A percentile compares a stretch with the other conserved stretches of the same genome.
phyloP scores from a whole-genome alignment of 495 filamentous ascomycete species.

The Annulohypoxylon moriforme region DNA sequence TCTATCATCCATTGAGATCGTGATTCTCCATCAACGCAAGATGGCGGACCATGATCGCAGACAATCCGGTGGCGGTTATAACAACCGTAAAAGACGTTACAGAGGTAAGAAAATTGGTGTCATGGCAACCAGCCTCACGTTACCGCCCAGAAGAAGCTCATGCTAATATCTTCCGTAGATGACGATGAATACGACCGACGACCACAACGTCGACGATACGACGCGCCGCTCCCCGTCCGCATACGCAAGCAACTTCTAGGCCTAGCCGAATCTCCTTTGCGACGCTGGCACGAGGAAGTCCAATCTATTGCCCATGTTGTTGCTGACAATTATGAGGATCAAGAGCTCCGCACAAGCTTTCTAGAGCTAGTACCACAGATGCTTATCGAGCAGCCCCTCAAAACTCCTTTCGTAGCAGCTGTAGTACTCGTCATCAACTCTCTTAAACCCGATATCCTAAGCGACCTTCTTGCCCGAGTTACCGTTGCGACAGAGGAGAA shows the following conservation, averaged over 20 bases:
- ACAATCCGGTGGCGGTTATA: conserved; percentile 63
- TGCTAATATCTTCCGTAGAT: conserved; percentile 56
- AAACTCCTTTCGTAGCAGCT: conserved; percentile 91
- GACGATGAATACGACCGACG: conserved; percentile 81
- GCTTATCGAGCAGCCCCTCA: conserved; percentile 91
- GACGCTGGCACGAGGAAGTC: conserved; percentile 84
- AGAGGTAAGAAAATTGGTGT: conserved; percentile 57
- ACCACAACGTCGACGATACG: conserved; percentile 79
- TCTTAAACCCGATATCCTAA: conserved; percentile 75
- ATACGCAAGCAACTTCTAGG: conserved; percentile 82
- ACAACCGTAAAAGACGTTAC: conserved; percentile 72
- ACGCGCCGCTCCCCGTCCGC: conserved; percentile 79
- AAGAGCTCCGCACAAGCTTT: conserved; percentile 73
- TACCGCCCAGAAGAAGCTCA: background rate
- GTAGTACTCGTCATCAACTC: conserved; percentile 80
- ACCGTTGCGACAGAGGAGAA: conserved; percentile 67
- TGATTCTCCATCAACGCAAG: conserved; percentile 11
- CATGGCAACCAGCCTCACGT: conserved; percentile 17
- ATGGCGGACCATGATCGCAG: conserved; percentile 85
- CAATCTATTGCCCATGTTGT: conserved; percentile 78
- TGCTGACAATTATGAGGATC: conserved; percentile 82
- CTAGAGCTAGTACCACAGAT: conserved; percentile 78
- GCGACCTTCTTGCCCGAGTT: conserved; percentile 72
- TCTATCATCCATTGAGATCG: conserved; percentile 15
- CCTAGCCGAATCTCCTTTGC: conserved; percentile 87